phyloP scores from a whole-genome alignment of 352 stramenopile species.

The Plasmopara viticola region DNA sequence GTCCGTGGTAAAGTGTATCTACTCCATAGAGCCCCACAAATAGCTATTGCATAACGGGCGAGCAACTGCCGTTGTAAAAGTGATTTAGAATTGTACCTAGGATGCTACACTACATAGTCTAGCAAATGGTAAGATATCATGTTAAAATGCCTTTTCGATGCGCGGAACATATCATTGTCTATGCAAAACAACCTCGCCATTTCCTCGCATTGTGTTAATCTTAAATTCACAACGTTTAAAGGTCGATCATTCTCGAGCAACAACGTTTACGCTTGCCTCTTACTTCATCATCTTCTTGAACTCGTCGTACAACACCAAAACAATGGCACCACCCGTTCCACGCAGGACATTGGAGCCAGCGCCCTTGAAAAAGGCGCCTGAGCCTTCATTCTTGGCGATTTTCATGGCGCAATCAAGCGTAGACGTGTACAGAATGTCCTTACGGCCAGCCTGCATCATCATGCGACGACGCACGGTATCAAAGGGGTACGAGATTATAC shows the following conservation, averaged over 20 bases:
- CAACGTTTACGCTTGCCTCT: conserved; percentile 9
- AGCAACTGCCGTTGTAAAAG: neutral
- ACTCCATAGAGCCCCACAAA: neutral
- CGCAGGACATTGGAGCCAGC: conserved; percentile 97
- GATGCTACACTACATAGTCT: neutral
- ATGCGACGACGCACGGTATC: conserved; percentile 93
- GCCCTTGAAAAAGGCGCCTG: conserved; percentile 97
- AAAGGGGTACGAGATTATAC: conserved; percentile 95
- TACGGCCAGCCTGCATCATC: conserved; percentile 98
- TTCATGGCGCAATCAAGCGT: conserved; percentile 96
- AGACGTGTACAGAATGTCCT: conserved; percentile 96
- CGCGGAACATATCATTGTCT: conserved; percentile 37
- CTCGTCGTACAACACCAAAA: conserved; percentile 99
- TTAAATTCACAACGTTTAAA: conserved; percentile 12
- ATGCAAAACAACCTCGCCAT: conserved; percentile 40
- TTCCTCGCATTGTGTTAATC: conserved; percentile 22
- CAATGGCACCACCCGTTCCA: conserved; percentile 96
- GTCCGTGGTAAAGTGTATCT: no score
- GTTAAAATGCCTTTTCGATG: conserved; percentile 31
- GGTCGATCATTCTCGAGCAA: conserved; percentile 12
- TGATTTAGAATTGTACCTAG: neutral
- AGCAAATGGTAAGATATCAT: conserved; percentile 33
- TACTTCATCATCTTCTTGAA: conserved; percentile 91
- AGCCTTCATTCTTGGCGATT: conserved; percentile 95
- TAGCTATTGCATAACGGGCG: neutral